phyloP scores from a whole-genome alignment of 345 rosid species.

The Schrenkiella parvula region DNA sequence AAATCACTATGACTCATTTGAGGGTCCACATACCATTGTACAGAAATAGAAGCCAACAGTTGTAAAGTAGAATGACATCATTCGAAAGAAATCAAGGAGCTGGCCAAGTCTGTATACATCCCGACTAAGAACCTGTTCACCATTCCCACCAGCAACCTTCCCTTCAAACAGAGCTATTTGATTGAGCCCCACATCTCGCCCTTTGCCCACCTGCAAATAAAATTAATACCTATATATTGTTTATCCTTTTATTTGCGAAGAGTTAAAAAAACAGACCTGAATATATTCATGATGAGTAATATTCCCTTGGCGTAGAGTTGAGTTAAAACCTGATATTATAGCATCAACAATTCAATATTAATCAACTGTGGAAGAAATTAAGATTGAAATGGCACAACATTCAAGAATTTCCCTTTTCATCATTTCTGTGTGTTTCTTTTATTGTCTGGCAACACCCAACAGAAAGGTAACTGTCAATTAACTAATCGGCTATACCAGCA shows the following conservation, averaged over 20 bases:
- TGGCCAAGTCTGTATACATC: constrained; percentile 98
- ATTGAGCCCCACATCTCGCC: constrained; percentile 97
- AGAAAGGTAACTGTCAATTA: constrained; percentile 4
- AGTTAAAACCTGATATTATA: constrained; percentile 69
- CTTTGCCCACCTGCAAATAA: constrained; percentile 87
- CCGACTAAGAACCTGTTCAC: constrained; percentile 98
- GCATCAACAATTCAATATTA: neutral
- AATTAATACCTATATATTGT: neutral
- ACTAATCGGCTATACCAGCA: constrained; percentile 48
- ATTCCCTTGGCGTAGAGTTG: constrained; percentile 96
- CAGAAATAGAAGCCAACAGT: constrained; percentile 94
- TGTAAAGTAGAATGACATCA: constrained; percentile 96
- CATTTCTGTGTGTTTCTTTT: neutral
- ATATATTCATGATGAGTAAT: constrained; percentile 97
- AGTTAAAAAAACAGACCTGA: constrained; percentile 51
- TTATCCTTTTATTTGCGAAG: neutral
- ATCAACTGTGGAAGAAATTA: neutral
- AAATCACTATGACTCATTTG: neutral
- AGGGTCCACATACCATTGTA: constrained; percentile 68
- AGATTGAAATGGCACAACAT: neutral
- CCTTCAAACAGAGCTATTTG: constrained; percentile 99
- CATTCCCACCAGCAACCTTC: constrained; percentile 98
- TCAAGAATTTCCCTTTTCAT: neutral
- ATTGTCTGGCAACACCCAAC: neutral
- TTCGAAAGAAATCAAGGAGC: constrained; percentile 94